These are phyloP conservation scores for Zoysia japonica DNA, from an alignment of 176 grass and related monocot genomes.

Conservation along the genomic window DNA sequence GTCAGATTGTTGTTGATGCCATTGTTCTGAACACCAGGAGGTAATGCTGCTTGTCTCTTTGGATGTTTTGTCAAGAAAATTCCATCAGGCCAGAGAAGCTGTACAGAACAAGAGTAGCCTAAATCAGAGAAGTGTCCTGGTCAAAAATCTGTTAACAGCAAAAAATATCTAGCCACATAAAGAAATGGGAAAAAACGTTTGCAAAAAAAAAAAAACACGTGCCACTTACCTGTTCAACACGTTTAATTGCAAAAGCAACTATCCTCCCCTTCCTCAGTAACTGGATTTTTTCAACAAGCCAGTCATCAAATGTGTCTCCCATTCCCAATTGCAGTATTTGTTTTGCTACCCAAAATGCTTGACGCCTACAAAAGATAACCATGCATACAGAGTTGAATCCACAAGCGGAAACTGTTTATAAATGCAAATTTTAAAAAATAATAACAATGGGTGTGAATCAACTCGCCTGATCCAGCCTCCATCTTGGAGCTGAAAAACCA, in stretches of 20 bases:
- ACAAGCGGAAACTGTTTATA: slow-evolving; percentile 14
- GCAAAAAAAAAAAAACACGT: background rate
- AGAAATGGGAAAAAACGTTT: background rate
- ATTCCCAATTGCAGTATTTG: slow-evolving; percentile 98
- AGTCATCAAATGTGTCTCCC: slow-evolving; percentile 99
- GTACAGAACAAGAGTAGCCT: slow-evolving; percentile 23
- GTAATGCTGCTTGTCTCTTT: slow-evolving; percentile 61
- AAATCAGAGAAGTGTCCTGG: slow-evolving; percentile 2
- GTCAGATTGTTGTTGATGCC: slow-evolving; percentile 49
- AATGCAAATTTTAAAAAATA: slow-evolving; percentile 27
- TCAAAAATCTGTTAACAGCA: background rate
- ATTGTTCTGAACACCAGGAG: slow-evolving; percentile 54
- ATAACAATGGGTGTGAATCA: slow-evolving; percentile 29
- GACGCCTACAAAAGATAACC: slow-evolving; percentile 58
- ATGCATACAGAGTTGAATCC: slow-evolving; percentile 2
- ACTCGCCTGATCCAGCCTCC: slow-evolving; percentile 95
- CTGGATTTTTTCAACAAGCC: slow-evolving; percentile 98
- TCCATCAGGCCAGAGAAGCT: slow-evolving; percentile 99
- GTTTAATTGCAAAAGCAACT: slow-evolving; percentile 84
- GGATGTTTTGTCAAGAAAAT: slow-evolving; percentile 97
- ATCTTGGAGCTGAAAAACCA: slow-evolving; percentile 94
- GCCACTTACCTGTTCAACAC: slow-evolving; percentile 82
- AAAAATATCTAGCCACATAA: background rate
- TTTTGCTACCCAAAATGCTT: slow-evolving; percentile 99
- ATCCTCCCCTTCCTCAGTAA: slow-evolving; percentile 82